phyloP scores from a whole-genome alignment of 306 rosid species.

The Quercus rubra region DNA sequence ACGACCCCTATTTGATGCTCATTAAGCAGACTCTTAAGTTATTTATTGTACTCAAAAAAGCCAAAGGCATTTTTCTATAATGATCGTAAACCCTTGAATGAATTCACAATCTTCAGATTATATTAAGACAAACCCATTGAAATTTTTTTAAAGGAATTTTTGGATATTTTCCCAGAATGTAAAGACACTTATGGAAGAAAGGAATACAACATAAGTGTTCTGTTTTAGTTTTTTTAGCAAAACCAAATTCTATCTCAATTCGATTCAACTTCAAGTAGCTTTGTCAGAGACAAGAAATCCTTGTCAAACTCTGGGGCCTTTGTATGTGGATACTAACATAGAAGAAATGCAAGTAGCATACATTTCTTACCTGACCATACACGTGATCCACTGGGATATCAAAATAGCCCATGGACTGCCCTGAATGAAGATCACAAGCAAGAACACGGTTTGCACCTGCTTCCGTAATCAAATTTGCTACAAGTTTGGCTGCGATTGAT shows the following conservation, averaged over 20 bases:
- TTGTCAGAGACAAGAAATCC: neutral
- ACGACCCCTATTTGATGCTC: neutral
- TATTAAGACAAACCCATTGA: neutral
- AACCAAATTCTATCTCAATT: neutral
- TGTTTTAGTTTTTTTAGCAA: neutral
- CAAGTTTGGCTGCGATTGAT: slow-evolving; percentile 99
- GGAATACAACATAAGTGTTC: neutral
- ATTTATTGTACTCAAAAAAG: too few relatives aligned
- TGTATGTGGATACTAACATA: neutral
- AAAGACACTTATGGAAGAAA: neutral
- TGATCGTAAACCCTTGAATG: neutral
- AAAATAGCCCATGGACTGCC: slow-evolving; percentile 98
- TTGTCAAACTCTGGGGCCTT: neutral
- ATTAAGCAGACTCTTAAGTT: too few relatives aligned
- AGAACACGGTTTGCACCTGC: slow-evolving; percentile 99
- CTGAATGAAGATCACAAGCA: slow-evolving; percentile 99
- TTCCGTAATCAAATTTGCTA: slow-evolving; percentile 96
- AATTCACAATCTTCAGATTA: neutral
- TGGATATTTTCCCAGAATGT: neutral
- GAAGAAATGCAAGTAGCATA: neutral
- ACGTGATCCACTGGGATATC: slow-evolving; percentile 99
- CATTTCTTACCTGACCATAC: slow-evolving; percentile 75
- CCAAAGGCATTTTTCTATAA: neutral
- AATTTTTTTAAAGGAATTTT: neutral
- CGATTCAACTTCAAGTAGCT: neutral